Evolutionary conservation across 164 flowering plant species (phyloP).

Genomic region (Magnolia kwangsiensis): DNA sequence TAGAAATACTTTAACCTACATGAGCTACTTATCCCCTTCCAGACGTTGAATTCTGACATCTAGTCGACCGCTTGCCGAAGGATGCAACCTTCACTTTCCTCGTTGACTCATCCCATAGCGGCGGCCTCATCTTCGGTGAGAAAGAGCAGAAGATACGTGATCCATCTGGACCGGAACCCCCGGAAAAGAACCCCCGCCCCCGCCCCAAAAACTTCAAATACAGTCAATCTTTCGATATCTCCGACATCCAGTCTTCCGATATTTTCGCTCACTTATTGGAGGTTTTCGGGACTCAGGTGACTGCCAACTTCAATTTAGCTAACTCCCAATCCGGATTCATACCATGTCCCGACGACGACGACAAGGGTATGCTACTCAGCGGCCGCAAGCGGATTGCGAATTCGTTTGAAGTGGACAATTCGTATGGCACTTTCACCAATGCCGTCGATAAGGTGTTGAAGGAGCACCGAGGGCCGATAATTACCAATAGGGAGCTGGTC

Average conservation of each 20-base stretch:
- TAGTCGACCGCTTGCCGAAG: slow-evolving; percentile 58
- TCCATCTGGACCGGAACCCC: not conserved
- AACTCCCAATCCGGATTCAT: not conserved
- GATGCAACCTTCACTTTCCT: slow-evolving; percentile 69
- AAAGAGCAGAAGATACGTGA: slow-evolving; percentile 72
- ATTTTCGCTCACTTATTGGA: slow-evolving; percentile 45
- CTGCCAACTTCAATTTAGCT: slow-evolving; percentile 33
- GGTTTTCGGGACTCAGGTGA: slow-evolving; percentile 46
- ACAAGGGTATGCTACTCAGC: slow-evolving; percentile 41
- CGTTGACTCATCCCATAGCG: slow-evolving; percentile 87
- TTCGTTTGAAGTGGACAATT: slow-evolving; percentile 47
- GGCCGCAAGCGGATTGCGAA: slow-evolving; percentile 40
- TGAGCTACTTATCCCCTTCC: not conserved
- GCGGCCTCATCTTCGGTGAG: slow-evolving; percentile 80
- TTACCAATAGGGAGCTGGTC: slow-evolving; percentile 53
- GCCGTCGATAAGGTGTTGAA: slow-evolving; percentile 54
- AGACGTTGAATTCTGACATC: slow-evolving; percentile 62
- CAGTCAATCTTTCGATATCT: slow-evolving; percentile 14
- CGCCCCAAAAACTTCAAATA: too few species aligned
- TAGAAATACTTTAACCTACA: not conserved
- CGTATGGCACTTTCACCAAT: slow-evolving; percentile 74
- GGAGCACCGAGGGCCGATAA: slow-evolving; percentile 14
- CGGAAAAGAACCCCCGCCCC: too few species aligned
- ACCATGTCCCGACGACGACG: slow-evolving; percentile 35
- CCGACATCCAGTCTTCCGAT: slow-evolving; percentile 45